Conservation (phyloP, 2,329 filamentous ascomycete species). For the Clarireedia paspali region DNA sequence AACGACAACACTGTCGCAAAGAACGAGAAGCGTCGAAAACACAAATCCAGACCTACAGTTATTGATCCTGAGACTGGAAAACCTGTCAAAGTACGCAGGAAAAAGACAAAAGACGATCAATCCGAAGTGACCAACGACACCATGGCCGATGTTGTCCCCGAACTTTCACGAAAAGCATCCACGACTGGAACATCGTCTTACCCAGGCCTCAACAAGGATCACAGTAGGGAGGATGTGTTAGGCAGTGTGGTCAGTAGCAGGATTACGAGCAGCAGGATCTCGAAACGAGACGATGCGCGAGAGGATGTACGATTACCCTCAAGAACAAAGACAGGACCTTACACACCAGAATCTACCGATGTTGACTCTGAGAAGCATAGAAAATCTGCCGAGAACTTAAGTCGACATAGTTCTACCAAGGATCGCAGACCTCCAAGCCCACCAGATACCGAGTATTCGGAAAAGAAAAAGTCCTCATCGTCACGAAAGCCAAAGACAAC, state of each 20-base stretch:
- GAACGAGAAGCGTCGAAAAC: conserved; percentile 27
- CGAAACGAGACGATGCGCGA: conserved; percentile 20
- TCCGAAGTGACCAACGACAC: conserved; percentile 21
- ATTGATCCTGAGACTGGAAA: conserved; percentile 28
- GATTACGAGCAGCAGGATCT: no score
- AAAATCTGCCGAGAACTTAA: conserved; percentile 39
- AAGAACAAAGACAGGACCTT: conserved; percentile 28
- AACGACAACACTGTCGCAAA: conserved; percentile 15
- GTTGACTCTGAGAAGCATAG: conserved; percentile 44
- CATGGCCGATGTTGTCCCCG: conserved; percentile 43
- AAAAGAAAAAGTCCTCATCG: conserved; percentile 30
- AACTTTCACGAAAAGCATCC: conserved; percentile 32
- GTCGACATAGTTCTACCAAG: conserved; percentile 34
- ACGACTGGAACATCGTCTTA: conserved; percentile 41
- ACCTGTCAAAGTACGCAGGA: conserved; percentile 24
- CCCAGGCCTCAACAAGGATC: conserved; percentile 78
- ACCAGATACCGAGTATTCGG: conserved; percentile 54
- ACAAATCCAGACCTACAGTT: conserved; percentile 27
- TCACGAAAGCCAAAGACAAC: conserved; percentile 28
- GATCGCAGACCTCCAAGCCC: conserved; percentile 52
- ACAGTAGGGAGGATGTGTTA: conserved; percentile 75
- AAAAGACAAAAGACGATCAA: conserved; percentile 17
- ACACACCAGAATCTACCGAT: conserved; percentile 68
- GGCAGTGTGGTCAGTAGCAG: no score
- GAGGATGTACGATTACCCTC: conserved; percentile 9